Evolutionary conservation across 1,139 yeast species (phyloP).

Genomic region (Pichia norvegensis): DNA sequence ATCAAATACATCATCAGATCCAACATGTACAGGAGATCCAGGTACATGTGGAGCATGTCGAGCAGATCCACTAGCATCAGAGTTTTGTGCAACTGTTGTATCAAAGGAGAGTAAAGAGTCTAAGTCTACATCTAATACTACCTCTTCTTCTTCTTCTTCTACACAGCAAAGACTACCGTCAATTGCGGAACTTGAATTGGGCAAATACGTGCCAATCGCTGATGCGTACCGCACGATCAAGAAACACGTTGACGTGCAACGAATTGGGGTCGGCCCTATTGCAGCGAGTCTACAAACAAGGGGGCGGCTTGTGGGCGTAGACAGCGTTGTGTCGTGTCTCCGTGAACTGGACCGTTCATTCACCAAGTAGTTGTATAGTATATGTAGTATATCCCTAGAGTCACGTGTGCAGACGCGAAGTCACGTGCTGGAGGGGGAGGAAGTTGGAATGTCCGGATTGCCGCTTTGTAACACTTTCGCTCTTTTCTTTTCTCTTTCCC

Average conservation of each 20-base stretch:
- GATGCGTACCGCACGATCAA: slow-evolving; percentile 83
- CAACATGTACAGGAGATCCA: slow-evolving; percentile 78
- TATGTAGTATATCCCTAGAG: too few species aligned
- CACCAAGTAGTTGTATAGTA: too few species aligned
- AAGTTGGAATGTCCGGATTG: too few species aligned
- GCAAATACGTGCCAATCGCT: slow-evolving; percentile 64
- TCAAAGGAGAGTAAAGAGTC: not conserved
- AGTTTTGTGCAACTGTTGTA: slow-evolving; percentile 66
- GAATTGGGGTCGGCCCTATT: slow-evolving; percentile 64
- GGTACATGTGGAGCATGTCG: slow-evolving; percentile 85
- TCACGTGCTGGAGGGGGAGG: too few species aligned
- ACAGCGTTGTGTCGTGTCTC: slow-evolving; percentile 73
- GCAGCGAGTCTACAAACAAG: slow-evolving; percentile 71
- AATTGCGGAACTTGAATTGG: not conserved
- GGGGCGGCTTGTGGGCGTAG: slow-evolving; percentile 86
- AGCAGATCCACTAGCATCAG: slow-evolving; percentile 78
- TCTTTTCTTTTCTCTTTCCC: too few species aligned
- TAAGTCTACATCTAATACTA: not conserved
- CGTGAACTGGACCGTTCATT: slow-evolving; percentile 70
- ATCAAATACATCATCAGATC: not conserved
- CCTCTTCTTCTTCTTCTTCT: too few species aligned
- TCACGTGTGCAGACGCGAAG: too few species aligned
- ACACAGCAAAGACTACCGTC: not conserved
- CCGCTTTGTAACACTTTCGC: too few species aligned
- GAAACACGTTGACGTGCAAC: slow-evolving; percentile 65